Base-by-base conservation (phyloP, 1,139 yeast species). In the Saccharomyces hybrid region DNA sequence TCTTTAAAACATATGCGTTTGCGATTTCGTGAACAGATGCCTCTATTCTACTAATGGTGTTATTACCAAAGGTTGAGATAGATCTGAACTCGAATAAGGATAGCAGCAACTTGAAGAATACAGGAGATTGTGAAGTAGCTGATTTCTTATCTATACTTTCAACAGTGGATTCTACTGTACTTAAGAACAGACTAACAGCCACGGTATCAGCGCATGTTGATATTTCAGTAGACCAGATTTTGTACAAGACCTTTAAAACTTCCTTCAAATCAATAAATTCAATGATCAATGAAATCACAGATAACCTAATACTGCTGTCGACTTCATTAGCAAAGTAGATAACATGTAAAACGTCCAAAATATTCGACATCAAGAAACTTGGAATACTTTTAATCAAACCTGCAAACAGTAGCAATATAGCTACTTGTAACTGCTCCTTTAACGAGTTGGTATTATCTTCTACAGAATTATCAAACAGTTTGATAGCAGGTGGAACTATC, bases 351-450 rank as follows among this genome's bases (percentile, higher is more conserved):
- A 88, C 78, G 52, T 82, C 81, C 54, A 78, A 79, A 62, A 90
- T 73, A 59, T 83, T 83, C 7, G 95, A 82, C 23, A 82, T 76
- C 74, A 93, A 80, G 68, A 93, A 93, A 13, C 89, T 85, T 44
- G 99, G 98, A 61, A 95, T 84, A 64, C 88, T 83, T 70, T 85
- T 88, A 51, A 91, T 74, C 65, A 89, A 77, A 49, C 91, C 80
- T 4, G 96, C 83, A 57, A 88, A 76, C 53, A 93, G 75, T 47
- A 88, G 80, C 59, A 89, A 73, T 16, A 86, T 77, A 0, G 97
- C 81, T 6, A 85, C 74, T 65, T 85, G 90, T 55, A 84, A 69
- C 52, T 69, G 70, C 31, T 65, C 67, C 55, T 60, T 70, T 44
- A 72, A 56, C n/a, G 60, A 64, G 4, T 55, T 59, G 16, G 67